Percentiles rank a stretch among this genome's conserved stretches.
Evolutionary conservation across 2,329 filamentous ascomycete genomes (phyloP).

Genomic region (Aspergillus ochraceus): DNA sequence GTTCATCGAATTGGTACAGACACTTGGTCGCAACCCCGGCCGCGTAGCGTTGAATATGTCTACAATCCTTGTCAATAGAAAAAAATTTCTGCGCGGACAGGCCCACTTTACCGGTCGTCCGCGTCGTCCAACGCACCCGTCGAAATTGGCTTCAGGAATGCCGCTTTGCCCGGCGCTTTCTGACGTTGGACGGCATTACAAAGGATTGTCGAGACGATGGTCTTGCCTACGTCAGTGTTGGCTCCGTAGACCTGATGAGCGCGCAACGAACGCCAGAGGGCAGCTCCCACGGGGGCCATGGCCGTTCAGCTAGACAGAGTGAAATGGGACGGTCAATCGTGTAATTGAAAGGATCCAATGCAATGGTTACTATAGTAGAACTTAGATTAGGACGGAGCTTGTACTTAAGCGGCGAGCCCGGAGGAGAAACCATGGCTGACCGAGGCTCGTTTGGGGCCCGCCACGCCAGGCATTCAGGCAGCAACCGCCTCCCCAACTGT

Average conservation of each 20-base stretch:
- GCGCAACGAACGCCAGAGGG: conserved; percentile 68
- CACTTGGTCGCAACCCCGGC: conserved; percentile 58
- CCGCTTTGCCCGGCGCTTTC: conserved; percentile 46
- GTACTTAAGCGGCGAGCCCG: not conserved
- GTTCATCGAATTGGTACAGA: conserved; percentile 70
- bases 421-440: not conserved
- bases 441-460: not conserved
- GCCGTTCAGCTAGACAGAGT: not conserved
- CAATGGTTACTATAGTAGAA: no score
- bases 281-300: conserved; percentile 56
- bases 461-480: conserved; percentile 5
- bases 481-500: not conserved
- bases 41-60: conserved; percentile 64
- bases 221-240: conserved; percentile 85
- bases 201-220: conserved; percentile 72
- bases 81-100: not conserved
- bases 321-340: not conserved
- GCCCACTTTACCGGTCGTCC: conserved; percentile 62
- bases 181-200: conserved; percentile 60
- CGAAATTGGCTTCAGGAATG: conserved; percentile 79
- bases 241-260: conserved; percentile 77
- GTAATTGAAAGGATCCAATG: not conserved
- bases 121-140: conserved; percentile 70
- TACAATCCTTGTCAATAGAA: not conserved
- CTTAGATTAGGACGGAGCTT: no score